A percentile compares a stretch with the other conserved stretches of the same genome.
Evolutionary conservation across 257 asterid genomes (phyloP).

Genomic region (Nicotiana otophora): DNA sequence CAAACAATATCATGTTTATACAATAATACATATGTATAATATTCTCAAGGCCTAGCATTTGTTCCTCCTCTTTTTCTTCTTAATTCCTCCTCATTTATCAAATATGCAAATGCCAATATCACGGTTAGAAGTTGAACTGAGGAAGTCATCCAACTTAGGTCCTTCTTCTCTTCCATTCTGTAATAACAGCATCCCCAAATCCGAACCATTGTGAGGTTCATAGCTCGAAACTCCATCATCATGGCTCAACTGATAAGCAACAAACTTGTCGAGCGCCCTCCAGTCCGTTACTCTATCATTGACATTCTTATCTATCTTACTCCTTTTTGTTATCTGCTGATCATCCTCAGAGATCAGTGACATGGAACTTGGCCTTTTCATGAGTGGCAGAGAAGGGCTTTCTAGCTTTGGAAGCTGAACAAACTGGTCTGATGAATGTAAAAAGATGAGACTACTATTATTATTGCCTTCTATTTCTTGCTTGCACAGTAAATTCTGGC

Average conservation of each 20-base stretch:
- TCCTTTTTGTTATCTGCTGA: neutral
- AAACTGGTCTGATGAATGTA: slow-evolving; percentile 21
- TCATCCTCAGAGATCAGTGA: slow-evolving; percentile 1
- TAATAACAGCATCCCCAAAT: slow-evolving; percentile 35
- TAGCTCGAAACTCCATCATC: slow-evolving; percentile 24
- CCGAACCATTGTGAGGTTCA: slow-evolving; percentile 21
- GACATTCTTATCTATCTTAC: neutral
- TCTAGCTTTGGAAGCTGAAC: slow-evolving; percentile 51
- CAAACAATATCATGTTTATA: neutral
- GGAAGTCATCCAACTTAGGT: slow-evolving; percentile 27
- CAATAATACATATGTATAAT: neutral
- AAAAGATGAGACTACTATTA: slow-evolving; percentile 18
- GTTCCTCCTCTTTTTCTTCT: neutral
- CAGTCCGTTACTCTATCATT: slow-evolving; percentile 46
- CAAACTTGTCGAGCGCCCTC: slow-evolving; percentile 68
- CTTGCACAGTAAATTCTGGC: slow-evolving; percentile 35
- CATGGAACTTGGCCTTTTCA: slow-evolving; percentile 18
- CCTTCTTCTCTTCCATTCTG: slow-evolving; percentile 40
- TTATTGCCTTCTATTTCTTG: slow-evolving; percentile 33
- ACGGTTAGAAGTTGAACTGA: slow-evolving; percentile 31
- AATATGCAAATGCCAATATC: slow-evolving; percentile 59
- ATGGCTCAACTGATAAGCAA: slow-evolving; percentile 65
- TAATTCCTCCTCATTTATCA: slow-evolving; percentile 24
- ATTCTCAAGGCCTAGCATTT: neutral
- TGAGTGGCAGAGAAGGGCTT: slow-evolving; percentile 31